Evolutionary conservation across 2,329 filamentous ascomycete genomes (phyloP).

Genomic region (Nemania diffusa): DNA sequence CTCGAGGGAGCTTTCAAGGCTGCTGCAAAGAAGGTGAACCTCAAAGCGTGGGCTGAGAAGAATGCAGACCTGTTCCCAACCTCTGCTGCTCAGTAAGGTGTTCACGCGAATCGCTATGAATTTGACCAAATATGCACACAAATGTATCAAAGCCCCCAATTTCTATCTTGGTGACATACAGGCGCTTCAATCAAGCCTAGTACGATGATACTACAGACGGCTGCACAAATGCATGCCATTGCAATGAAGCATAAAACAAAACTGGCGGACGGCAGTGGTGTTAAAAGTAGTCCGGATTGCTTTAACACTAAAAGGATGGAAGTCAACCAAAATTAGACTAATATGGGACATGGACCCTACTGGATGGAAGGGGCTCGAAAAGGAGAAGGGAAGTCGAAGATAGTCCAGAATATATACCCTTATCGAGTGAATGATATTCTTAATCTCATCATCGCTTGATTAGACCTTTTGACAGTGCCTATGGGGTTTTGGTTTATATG

Average conservation of each 20-base stretch:
- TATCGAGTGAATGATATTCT: slow-evolving; percentile 5
- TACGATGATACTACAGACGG: slow-evolving; percentile 1
- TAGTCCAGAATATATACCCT: slow-evolving; percentile 21
- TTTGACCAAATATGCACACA: neutral
- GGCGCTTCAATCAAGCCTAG: neutral
- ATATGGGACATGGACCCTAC: slow-evolving; percentile 17
- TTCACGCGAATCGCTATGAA: neutral
- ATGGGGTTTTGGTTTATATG: neutral
- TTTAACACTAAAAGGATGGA: slow-evolving; percentile 4
- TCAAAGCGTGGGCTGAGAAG: slow-evolving; percentile 49
- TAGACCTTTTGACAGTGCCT: neutral
- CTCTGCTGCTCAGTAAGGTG: slow-evolving; percentile 42
- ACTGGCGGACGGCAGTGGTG: slow-evolving; percentile 10
- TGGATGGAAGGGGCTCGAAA: neutral
- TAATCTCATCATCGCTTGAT: slow-evolving; percentile 1
- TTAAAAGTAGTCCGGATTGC: slow-evolving; percentile 4
- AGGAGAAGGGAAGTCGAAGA: slow-evolving; percentile 5
- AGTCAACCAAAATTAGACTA: slow-evolving; percentile 26
- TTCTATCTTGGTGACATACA: neutral
- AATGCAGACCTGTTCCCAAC: slow-evolving; percentile 51
- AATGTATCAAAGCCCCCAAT: neutral
- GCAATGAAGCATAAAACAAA: slow-evolving; percentile 11
- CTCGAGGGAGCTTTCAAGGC: slow-evolving; percentile 68
- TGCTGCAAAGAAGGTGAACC: slow-evolving; percentile 47
- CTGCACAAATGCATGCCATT: neutral